Base-by-base conservation (phyloP, 768 basidiomycete genomes). In the Tephrocybe sp. region DNA sequence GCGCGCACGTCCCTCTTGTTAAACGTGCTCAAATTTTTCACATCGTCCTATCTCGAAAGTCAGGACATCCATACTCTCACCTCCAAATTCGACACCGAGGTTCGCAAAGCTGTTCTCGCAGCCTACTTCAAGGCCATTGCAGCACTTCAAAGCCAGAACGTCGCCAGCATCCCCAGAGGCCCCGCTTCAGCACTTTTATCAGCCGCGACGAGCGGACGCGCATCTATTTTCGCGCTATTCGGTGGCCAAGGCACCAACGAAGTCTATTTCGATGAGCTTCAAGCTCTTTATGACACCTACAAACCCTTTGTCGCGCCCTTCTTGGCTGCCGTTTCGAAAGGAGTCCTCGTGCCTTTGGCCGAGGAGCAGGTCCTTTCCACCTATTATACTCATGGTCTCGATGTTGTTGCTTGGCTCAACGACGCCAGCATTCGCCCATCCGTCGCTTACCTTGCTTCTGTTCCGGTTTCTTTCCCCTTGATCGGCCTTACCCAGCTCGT, bases 161-260 rank as follows among this genome's bases (percentile, higher is more conserved):
- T 79, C 44, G 61, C 73, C 22, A 74, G 70, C 53, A 78, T 90
- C 49, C 86, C 89, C 28, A 68, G 70, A 25, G 70, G 79, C 26
- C 79, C 86, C 9, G 52, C 79, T 39, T 85, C 89, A 22, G 86
- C 89, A 9, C 82, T 95, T 19, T 69, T 95, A 49, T 67, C 73
- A 9, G 84, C 86, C 31, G 82, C 82, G 27, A 61, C 69, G 38
- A 65, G 75, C n/a, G 79, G 81, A 38, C 78, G 85, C 36, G 86
- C 82, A 46, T 88, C 79, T 39, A 72, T 98, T 60, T 98, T 89
- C 70, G 96, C 92, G 44, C 75, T 99, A 32, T 99, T 99, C 64
- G 96, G 96, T 44, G 97, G 97, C 12, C 97, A 99, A 69, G 97
- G 97, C 50, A 92, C 89, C 51, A 98, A 98, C 69, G 97, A 98